Base-by-base conservation (phyloP, 179 eudicot species). In the Beta corolliflora region DNA sequence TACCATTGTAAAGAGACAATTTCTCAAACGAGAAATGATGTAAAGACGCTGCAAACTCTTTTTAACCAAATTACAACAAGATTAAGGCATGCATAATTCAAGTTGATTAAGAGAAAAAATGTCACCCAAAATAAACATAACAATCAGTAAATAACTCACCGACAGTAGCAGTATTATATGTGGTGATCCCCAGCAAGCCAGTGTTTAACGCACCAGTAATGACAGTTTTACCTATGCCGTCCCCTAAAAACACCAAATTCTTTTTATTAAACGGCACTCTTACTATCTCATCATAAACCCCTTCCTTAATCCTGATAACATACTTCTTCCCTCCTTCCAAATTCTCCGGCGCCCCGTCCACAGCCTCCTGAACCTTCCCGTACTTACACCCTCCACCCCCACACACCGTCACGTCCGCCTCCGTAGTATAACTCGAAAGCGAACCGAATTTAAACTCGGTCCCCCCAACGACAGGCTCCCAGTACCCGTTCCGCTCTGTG, bases 181-280 rank as follows among this genome's bases (percentile, higher is more conserved):
- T 95, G 15, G 95, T 83, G 13, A 92, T 79, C 23, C 98, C 96
- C 68, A 77, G 88, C 73, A 81, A 44, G 5, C 98, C 99, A 16
- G 87, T 86, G 76, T 83, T 89, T 77, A 89, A 23, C 5, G 92
- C 87, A 0, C 98, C 97, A 0, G 99, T 90, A 84, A 94, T 92
- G 58, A 95, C 94, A 0, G 93, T 92, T 88, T 86, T 90, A 70
- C 99, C 99, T 88, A 92, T 88, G 4, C 99, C 99, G 81, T 91
- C 97, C 0, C 99, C 98, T 45, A 89, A 77, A 76, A 95, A 90
- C 82, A 95, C 98, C 90, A 95, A 83, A 86, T 94, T 94, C 85
- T 15, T 92, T 90, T 92, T 94, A 78, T 89, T 87, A 36, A 94
- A 81, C 56, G 89, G 88, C 11, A 92, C 94, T 87, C 98, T 82